Percentiles rank a stretch among this genome's conserved stretches.
Evolutionary conservation across 306 rosid species (phyloP).

Genomic region (Adenanthera pavonina): DNA sequence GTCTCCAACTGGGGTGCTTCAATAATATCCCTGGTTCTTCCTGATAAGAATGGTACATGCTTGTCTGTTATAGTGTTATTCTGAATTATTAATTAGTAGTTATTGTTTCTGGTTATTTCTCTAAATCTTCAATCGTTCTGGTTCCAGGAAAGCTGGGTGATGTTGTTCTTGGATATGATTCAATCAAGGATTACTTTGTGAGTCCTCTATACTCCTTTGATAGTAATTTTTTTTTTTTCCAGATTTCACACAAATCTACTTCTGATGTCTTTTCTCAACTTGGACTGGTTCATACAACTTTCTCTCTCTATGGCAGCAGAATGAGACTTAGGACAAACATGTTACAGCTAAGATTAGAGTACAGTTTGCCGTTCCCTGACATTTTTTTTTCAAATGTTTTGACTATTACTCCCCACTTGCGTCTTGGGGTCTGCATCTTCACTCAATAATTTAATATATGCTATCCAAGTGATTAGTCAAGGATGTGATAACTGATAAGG

Average conservation of each 20-base stretch:
- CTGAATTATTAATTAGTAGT: not conserved
- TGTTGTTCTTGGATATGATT: constrained; percentile 80
- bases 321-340: constrained; percentile 25
- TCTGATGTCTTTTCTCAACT: constrained; percentile 6
- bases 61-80: not conserved
- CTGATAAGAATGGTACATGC: constrained; percentile 47
- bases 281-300: constrained; percentile 11
- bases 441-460: not conserved
- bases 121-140: constrained; percentile 1
- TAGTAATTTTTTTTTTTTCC: not conserved
- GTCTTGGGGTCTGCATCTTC: not conserved
- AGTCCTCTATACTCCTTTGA: constrained; percentile 6
- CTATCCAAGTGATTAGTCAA: not conserved
- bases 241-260: not conserved
- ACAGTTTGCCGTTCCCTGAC: not conserved
- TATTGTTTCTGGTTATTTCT: not conserved
- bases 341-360: constrained; percentile 31
- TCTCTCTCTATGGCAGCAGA: not conserved
- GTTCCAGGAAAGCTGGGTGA: constrained; percentile 71
- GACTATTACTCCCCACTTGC: constrained; percentile 15
- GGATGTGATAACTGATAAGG: not conserved
- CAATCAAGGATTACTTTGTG: constrained; percentile 62
- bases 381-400: constrained; percentile 11
- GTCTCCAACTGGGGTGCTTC: constrained; percentile 60
- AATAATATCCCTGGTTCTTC: constrained; percentile 46